These are phyloP conservation scores for Piromyces finnis DNA, from an alignment of 192 early-diverging fungal species.

Conservation along the genomic window DNA sequence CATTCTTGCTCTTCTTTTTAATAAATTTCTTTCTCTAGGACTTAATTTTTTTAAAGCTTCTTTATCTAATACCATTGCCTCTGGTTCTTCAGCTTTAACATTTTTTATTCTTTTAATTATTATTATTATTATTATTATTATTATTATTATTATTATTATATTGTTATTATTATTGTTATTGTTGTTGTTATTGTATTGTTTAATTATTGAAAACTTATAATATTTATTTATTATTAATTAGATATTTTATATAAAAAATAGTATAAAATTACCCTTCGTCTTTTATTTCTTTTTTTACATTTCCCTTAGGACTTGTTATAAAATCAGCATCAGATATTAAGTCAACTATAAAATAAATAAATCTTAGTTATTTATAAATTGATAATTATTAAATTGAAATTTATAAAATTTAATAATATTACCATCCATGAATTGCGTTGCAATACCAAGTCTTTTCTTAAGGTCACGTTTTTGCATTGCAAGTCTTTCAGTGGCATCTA, in stretches of 20 bases:
- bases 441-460: conserved; percentile 66
- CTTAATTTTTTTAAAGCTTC: conserved; percentile 37
- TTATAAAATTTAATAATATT: conserved; percentile 1
- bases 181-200: too few species aligned
- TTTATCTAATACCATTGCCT: background rate
- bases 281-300: background rate
- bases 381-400: conserved; percentile 18
- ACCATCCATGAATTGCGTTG: conserved; percentile 74
- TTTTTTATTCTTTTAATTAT: background rate
- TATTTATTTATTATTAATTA: too few species aligned
- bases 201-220: too few species aligned
- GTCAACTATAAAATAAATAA: conserved; percentile 31
- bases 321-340: conserved; percentile 72
- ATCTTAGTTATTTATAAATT: background rate
- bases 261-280: background rate
- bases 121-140: too few species aligned
- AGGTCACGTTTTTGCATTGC: conserved; percentile 67
- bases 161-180: too few species aligned
- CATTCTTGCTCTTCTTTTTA: conserved; percentile 74
- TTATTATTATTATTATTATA: too few species aligned
- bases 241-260: too few species aligned
- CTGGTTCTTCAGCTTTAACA: background rate
- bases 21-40: conserved; percentile 66
- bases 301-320: background rate
- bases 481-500: conserved; percentile 68